Base-by-base conservation (phyloP, 305 asterid species). In the Lippia alba region DNA sequence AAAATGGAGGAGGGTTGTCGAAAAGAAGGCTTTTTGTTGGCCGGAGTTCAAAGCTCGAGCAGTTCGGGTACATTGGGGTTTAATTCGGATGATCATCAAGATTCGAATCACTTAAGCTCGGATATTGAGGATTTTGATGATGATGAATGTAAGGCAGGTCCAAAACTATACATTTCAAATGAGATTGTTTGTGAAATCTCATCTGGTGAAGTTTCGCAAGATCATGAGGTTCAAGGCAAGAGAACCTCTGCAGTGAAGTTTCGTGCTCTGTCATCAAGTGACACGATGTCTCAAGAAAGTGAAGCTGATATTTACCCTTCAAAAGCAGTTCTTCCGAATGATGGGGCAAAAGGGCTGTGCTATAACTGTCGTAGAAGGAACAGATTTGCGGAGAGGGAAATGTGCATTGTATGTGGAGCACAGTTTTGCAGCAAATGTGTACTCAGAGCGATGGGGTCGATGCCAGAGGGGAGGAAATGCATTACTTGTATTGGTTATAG, bases 401-500 rank as follows among this genome's bases (percentile, higher is more conserved):
- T 61, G 48, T 91, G 99, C 81, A 56, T 94, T 56, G 97, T 89
- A 33, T 94, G 97, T 69, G 85, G 93, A 5, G 93, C 96, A 10
- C 88, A 82, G 83, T 91, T 87, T 76, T 94, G 99, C 61, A 74
- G 81, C 34, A 76, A 72, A 36, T 94, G 99, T 74, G 86, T 94
- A 67, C 46, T 87, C 58, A 82, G 97, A 79, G 91, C 97, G 67
- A 94, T 94, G 97, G 99, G 99, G 40, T 84, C 88, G 66, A 90
- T 94, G 99, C 86, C 93, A 0, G 96, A 94, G 76, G 99, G 99
- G 40, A 85, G 99, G 65, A 94, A 94, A 70, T 94, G 99, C 40
- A 71, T 90, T 53, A 24, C 90, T 56, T 94, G 99, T 69, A 81
- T 91, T n/a, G 94, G 97, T 30, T 86, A 62, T 69, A 67, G 82